Percentiles rank a stretch among this genome's conserved stretches.
These are phyloP conservation scores for Sideroxylon spinosum DNA, from an alignment of 179 eudicot species.

Conservation along the genomic window DNA sequence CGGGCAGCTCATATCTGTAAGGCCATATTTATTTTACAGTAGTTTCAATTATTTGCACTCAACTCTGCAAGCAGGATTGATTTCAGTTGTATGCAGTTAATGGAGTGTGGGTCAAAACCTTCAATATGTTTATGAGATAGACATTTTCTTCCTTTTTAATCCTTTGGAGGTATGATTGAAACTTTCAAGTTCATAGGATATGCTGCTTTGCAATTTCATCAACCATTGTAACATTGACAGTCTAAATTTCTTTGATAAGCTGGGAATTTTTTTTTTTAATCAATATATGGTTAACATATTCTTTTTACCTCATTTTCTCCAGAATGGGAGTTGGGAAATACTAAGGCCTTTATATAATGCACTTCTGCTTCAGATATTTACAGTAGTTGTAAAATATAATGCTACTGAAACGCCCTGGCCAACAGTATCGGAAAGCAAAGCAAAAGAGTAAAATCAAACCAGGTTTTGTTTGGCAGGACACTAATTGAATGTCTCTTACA, in stretches of 20 bases:
- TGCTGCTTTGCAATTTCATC: not conserved
- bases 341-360: not conserved
- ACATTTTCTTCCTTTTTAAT: no score
- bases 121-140: not conserved
- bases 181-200: not conserved
- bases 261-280: not conserved
- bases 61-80: not conserved
- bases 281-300: not conserved
- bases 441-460: no score
- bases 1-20: conserved; percentile 35
- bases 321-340: not conserved
- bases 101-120: not conserved
- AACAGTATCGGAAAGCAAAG: not conserved
- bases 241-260: not conserved
- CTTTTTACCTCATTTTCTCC: not conserved
- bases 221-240: not conserved
- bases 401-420: not conserved
- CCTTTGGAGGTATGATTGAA: not conserved
- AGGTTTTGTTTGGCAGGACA: not conserved
- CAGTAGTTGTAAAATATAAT: not conserved
- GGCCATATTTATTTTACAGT: conserved; percentile 6
- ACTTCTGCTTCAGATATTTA: not conserved
- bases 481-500: not conserved
- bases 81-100: not conserved
- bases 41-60: not conserved